Percentiles rank a stretch among this genome's conserved stretches.
Conservation (phyloP, 1,284 basidiomycete species). For the Ganoderma meredithae region DNA sequence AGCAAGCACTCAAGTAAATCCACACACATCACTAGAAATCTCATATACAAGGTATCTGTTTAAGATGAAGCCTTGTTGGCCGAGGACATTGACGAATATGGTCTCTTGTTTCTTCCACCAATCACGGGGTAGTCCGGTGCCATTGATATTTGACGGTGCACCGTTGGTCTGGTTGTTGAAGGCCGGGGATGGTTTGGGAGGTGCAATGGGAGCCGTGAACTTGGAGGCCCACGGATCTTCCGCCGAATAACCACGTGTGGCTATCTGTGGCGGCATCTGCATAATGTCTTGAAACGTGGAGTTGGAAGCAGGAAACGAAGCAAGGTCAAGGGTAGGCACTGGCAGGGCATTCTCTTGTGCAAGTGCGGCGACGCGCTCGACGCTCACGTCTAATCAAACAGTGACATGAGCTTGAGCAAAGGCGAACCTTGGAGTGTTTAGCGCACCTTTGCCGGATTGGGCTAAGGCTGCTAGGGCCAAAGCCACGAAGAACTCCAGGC, state of each 20-base stretch:
- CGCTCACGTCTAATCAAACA: constrained; percentile 66
- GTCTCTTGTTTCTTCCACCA: constrained; percentile 89
- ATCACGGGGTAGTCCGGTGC: constrained; percentile 73
- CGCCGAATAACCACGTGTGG: constrained; percentile 53
- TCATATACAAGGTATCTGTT: constrained; percentile 86
- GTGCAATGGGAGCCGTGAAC: constrained; percentile 25
- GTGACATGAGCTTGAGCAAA: background rate
- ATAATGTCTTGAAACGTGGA: constrained; percentile 51
- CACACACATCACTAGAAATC: constrained; percentile 78
- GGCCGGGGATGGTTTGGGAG: constrained; percentile 25
- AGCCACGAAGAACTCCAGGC: constrained; percentile 88
- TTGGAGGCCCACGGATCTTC: constrained; percentile 78
- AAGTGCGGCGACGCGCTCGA: constrained; percentile 81
- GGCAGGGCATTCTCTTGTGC: constrained; percentile 77
- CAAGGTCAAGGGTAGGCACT: constrained; percentile 70
- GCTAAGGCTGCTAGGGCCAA: constrained; percentile 86
- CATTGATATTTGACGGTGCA: constrained; percentile 64
- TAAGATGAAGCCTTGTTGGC: constrained; percentile 89
- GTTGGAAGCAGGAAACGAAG: constrained; percentile 57
- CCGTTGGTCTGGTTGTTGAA: constrained; percentile 50
- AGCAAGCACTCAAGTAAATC: background rate
- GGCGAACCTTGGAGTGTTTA: background rate
- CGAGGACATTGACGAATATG: constrained; percentile 74
- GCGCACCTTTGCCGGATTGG: constrained; percentile 78
- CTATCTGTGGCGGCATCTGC: constrained; percentile 46